Evolutionary conservation across 129 eudicot genomes (phyloP), one percentile per base, ranked within the genome.

Genomic region (Heracleum sosnowskyi): DNA sequence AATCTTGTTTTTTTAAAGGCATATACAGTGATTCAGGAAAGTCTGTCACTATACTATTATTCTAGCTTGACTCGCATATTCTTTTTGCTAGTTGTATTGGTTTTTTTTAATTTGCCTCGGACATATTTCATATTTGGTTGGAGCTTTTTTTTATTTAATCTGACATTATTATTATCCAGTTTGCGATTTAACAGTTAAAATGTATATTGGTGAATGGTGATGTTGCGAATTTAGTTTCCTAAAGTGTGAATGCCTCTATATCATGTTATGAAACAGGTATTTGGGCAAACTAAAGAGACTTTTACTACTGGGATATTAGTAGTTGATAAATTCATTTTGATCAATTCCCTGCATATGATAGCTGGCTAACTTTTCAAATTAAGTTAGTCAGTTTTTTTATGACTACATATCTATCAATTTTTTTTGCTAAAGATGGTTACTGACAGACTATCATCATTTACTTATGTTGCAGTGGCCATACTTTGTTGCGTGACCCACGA

Each of bases 401-500:
- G 33, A 8, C 66, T 24, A n/a, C 2, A 57, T 57, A 47, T 16
- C 55, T 7, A 47, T 17, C 55, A 47, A n/a, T n/a, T n/a, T n/a
- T 60, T n/a, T 1, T 60, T 60, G 33, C 33, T 60, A 26, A n/a
- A 26, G 68, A 57, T 57, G 26, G 31, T 57, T n/a, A n/a, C 11
- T 60, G 33, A 60, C 16, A 60, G 68, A 60, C 16, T 11, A 9
- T n/a, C 2, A n/a, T 60, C 16, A 60, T 60, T 60, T 17, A 49
- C 57, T 74, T 71, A 40, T 71, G 7, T 86, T 62, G 68, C 82
- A 93, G 96, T 73, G 98, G 98, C 26, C 79, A 85, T 76, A 71
- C 76, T 63, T 83, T 93, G 87, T 78, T 93, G 85, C 85, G 96
- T 11, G 92, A 93, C 77, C 98, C 97, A 37, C 98, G 77, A 71